A percentile compares a stretch with the other conserved stretches of the same genome.
Conservation (phyloP, 2,329 filamentous ascomycete species). For the Neopestalotiopsis clavispora region DNA sequence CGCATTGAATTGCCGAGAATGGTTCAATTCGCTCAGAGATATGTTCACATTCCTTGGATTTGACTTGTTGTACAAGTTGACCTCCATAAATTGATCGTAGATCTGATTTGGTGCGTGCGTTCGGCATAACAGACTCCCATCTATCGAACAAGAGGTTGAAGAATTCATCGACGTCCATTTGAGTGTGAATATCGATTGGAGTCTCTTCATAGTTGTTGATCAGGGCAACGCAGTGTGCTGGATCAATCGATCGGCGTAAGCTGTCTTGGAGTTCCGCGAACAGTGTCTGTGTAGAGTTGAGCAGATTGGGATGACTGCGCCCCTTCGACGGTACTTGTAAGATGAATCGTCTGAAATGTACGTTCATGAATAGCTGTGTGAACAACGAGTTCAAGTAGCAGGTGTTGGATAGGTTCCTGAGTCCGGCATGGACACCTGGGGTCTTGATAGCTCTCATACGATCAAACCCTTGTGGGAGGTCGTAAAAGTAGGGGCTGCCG, state of each 20-base stretch:
- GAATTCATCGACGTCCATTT: constrained; percentile 99
- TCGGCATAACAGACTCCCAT: constrained; percentile 81
- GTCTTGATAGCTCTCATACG: constrained; percentile 72
- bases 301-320: constrained; percentile 63
- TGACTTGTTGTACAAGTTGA: constrained; percentile 90
- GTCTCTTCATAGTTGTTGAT: constrained; percentile 85
- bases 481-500: constrained; percentile 62
- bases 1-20: constrained; percentile 93
- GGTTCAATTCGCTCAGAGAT: constrained; percentile 89
- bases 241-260: constrained; percentile 74
- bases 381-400: constrained; percentile 97
- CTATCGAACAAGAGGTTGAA: constrained; percentile 93
- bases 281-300: constrained; percentile 78
- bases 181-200: constrained; percentile 82
- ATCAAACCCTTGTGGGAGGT: constrained; percentile 67
- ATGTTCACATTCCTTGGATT: constrained; percentile 91
- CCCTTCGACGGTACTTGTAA: constrained; percentile 66
- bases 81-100: constrained; percentile 90
- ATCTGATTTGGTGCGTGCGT: constrained; percentile 68
- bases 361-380: constrained; percentile 96
- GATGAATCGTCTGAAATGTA: constrained; percentile 84
- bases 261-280: constrained; percentile 89
- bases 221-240: constrained; percentile 71
- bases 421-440: constrained; percentile 80
- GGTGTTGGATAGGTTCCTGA: constrained; percentile 93